Conservation (phyloP, 2,329 filamentous ascomycete genomes). For the Aspergillus neoniger region DNA sequence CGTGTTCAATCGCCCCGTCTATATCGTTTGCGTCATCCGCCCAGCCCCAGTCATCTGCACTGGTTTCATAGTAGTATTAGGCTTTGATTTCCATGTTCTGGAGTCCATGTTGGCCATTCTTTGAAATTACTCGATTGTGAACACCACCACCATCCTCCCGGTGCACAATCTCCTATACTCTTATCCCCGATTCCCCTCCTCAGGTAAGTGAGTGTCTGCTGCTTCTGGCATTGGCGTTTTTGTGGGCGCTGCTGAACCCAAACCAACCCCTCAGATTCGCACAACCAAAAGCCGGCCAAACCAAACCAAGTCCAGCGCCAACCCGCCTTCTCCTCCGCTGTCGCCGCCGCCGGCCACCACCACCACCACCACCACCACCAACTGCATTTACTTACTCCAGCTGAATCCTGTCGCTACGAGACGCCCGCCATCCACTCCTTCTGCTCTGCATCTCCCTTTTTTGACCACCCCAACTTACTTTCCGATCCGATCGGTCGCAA, state of each 20-base stretch:
- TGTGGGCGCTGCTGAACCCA: conserved; percentile 13
- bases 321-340: conserved; percentile 4
- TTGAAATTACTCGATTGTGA: not conserved
- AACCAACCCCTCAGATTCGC: conserved; percentile 19
- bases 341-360: conserved; percentile 3
- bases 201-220: too few relatives aligned
- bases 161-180: not conserved
- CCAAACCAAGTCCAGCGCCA: conserved; percentile 8
- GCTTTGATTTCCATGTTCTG: conserved; percentile 2
- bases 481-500: conserved; percentile 1
- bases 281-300: conserved; percentile 13
- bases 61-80: not conserved
- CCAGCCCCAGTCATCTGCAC: conserved; percentile 4
- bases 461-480: not conserved
- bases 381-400: conserved; percentile 2
- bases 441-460: conserved; percentile 3
- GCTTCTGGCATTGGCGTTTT: not conserved
- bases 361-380: conserved; percentile 10
- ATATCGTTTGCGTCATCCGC: conserved; percentile 27
- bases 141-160: not conserved
- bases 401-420: conserved; percentile 5
- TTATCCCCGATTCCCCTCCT: too few relatives aligned
- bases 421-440: not conserved
- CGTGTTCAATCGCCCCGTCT: not conserved
- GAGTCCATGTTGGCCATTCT: not conserved